phyloP scores from a whole-genome alignment of 108 stramenopile genomes.

The Cylindrotheca closterium region DNA sequence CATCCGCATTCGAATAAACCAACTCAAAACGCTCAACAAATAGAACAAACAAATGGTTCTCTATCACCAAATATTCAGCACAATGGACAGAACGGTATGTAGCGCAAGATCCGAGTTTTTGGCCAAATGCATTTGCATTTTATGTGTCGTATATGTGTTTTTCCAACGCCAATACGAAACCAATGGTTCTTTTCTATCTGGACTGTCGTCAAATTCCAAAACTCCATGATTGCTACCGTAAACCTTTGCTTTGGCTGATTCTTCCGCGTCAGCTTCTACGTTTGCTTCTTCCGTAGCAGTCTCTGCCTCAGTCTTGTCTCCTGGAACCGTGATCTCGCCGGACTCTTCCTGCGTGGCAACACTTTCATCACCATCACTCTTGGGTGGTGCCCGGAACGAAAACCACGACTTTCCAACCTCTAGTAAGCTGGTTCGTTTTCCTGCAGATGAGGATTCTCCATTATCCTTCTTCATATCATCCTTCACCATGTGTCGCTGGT shows the following conservation, averaged over 20 bases:
- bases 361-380: not conserved
- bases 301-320: not conserved
- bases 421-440: not conserved
- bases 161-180: slow-evolving; percentile 53
- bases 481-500: not conserved
- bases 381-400: not conserved
- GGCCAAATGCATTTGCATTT: slow-evolving; percentile 52
- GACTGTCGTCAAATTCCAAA: not conserved
- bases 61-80: slow-evolving; percentile 4
- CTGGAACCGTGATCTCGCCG: not conserved
- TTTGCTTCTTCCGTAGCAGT: not conserved
- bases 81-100: slow-evolving; percentile 47
- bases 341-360: not conserved
- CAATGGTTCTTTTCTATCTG: slow-evolving; percentile 30
- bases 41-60: too few species aligned
- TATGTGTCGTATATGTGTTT: slow-evolving; percentile 34
- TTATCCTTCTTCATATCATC: not conserved
- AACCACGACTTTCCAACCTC: not conserved
- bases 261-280: not conserved
- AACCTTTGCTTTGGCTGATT: not conserved
- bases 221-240: not conserved
- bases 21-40: too few species aligned
- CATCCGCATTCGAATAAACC: too few species aligned
- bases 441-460: not conserved
- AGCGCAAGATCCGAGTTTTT: slow-evolving; percentile 45